These are phyloP conservation scores for Pseudoperonospora humuli DNA, from an alignment of 352 stramenopile genomes.

Conservation along the genomic window DNA sequence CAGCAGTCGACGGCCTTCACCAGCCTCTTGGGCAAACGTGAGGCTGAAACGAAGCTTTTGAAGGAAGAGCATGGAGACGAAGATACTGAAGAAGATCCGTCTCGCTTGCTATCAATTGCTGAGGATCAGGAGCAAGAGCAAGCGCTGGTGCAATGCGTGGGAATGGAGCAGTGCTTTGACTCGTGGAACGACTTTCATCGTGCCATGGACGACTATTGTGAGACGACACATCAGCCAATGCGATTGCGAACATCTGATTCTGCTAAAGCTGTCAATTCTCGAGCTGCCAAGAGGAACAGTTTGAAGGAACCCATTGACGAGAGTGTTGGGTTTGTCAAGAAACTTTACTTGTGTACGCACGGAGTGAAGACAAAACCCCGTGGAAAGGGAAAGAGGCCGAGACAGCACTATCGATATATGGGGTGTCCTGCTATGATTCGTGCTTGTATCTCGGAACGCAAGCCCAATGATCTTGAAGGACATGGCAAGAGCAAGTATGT, in stretches of 20 bases:
- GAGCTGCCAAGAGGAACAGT: slow-evolving; percentile 76
- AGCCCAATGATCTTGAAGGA: slow-evolving; percentile 35
- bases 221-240: slow-evolving; percentile 72
- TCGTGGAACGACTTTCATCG: slow-evolving; percentile 80
- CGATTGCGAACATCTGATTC: slow-evolving; percentile 72
- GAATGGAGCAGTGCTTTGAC: slow-evolving; percentile 70
- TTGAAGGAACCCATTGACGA: slow-evolving; percentile 82
- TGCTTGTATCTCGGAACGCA: slow-evolving; percentile 73
- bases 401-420: slow-evolving; percentile 82
- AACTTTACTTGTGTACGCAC: slow-evolving; percentile 78
- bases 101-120: slow-evolving; percentile 39
- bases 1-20: slow-evolving; percentile 31
- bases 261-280: slow-evolving; percentile 67
- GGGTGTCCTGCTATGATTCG: slow-evolving; percentile 78
- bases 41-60: slow-evolving; percentile 49
- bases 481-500: slow-evolving; percentile 67
- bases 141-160: slow-evolving; percentile 57
- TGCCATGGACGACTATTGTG: slow-evolving; percentile 73
- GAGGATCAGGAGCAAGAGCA: slow-evolving; percentile 63
- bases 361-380: slow-evolving; percentile 79
- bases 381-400: slow-evolving; percentile 68
- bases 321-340: slow-evolving; percentile 79
- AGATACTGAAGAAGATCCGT: slow-evolving; percentile 41
- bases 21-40: slow-evolving; percentile 51
- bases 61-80: slow-evolving; percentile 43